Percentiles rank a stretch among this genome's conserved stretches.
Evolutionary conservation across 495 filamentous ascomycete species (phyloP).

Genomic region (Platismatia glauca): DNA sequence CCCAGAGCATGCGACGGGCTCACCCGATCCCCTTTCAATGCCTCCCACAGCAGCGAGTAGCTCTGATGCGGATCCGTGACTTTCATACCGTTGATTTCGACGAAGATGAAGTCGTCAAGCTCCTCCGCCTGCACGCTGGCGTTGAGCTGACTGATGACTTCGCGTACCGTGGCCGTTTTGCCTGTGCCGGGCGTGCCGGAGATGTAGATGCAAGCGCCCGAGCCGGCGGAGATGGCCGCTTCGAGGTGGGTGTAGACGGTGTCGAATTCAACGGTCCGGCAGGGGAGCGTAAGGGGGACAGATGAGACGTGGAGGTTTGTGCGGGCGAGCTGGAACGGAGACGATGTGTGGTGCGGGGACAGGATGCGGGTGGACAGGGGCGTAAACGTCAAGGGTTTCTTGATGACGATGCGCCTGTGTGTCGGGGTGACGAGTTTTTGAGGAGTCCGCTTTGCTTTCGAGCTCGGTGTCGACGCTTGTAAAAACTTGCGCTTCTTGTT

Average conservation of each 20-base stretch:
- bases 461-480: conserved; percentile 47
- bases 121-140: conserved; percentile 78
- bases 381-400: conserved; percentile 90
- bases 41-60: conserved; percentile 94
- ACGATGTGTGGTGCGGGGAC: conserved; percentile 64
- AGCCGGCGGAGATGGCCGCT: conserved; percentile 86
- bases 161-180: conserved; percentile 95
- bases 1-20: conserved; percentile 85
- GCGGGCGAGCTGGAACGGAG: conserved; percentile 86
- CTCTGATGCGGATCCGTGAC: conserved; percentile 96
- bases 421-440: conserved; percentile 59
- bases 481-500: conserved; percentile 46
- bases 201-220: conserved; percentile 95
- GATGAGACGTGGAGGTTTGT: conserved; percentile 86
- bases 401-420: conserved; percentile 69
- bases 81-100: conserved; percentile 99
- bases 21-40: conserved; percentile 84
- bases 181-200: conserved; percentile 99
- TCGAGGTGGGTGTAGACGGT: conserved; percentile 90
- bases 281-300: conserved; percentile 80
- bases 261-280: conserved; percentile 83
- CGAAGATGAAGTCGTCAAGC: conserved; percentile 97
- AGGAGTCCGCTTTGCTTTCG: conserved; percentile 45
- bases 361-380: conserved; percentile 82
- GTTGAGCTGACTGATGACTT: conserved; percentile 85